These are phyloP conservation scores for Colletotrichum gloeosporioides DNA, from an alignment of 2,329 filamentous ascomycete genomes.

Conservation along the genomic window DNA sequence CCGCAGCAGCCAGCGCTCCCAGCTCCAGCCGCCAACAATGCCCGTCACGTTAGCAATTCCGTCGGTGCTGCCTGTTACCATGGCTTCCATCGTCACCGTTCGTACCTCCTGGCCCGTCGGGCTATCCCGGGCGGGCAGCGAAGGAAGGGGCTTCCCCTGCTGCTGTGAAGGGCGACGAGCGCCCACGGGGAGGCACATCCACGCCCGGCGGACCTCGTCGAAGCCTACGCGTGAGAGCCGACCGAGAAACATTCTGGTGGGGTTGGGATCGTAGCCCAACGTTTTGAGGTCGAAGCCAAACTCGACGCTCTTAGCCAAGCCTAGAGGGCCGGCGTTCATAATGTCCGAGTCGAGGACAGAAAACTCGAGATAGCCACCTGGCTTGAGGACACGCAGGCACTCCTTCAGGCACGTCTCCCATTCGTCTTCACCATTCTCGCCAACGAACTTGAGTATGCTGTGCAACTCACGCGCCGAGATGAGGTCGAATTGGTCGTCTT, in stretches of 20 bases:
- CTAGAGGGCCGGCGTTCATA: slow-evolving; percentile 80
- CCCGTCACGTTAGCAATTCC: slow-evolving; percentile 79
- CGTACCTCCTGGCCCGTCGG: slow-evolving; percentile 44
- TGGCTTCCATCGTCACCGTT: slow-evolving; percentile 64
- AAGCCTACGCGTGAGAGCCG: slow-evolving; percentile 81
- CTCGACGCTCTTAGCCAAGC: slow-evolving; percentile 84
- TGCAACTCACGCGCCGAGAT: slow-evolving; percentile 90
- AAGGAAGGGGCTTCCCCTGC: slow-evolving; percentile 24
- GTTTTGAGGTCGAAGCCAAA: slow-evolving; percentile 91
- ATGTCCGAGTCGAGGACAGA: slow-evolving; percentile 89
- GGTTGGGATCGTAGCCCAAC: slow-evolving; percentile 85
- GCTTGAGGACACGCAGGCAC: slow-evolving; percentile 90
- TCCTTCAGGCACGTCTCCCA: slow-evolving; percentile 86
- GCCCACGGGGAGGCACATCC: slow-evolving; percentile 89
- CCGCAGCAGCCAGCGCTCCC: slow-evolving; percentile 95
- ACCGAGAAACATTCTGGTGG: slow-evolving; percentile 80
- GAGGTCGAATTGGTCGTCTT: slow-evolving; percentile 85
- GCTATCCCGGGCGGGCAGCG: slow-evolving; percentile 33
- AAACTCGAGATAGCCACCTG: slow-evolving; percentile 92
- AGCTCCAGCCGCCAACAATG: slow-evolving; percentile 85
- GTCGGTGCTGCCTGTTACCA: slow-evolving; percentile 67
- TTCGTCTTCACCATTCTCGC: slow-evolving; percentile 76
- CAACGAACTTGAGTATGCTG: slow-evolving; percentile 77
- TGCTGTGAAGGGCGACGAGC: slow-evolving; percentile 46
- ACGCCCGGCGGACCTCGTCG: slow-evolving; percentile 79